phyloP scores from a whole-genome alignment of 2,329 filamentous ascomycete species.

The Dactylellina leptospora region DNA sequence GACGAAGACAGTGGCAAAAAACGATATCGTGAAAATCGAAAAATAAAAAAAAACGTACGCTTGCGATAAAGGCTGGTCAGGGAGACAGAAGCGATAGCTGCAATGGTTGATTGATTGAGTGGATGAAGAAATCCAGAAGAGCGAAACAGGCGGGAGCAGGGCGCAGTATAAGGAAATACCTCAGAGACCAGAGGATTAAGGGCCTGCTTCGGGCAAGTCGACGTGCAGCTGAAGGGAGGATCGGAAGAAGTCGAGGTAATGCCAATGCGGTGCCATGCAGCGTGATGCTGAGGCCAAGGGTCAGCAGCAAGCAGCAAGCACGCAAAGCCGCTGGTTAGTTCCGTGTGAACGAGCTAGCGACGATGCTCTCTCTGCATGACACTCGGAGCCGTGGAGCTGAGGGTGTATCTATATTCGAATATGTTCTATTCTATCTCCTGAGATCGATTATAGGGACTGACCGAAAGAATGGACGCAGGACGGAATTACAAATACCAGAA shows the following conservation, averaged over 20 bases:
- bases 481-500: not conserved
- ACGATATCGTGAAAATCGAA: not conserved
- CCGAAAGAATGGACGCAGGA: too few relatives aligned
- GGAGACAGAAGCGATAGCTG: not conserved
- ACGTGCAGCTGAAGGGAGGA: slow-evolving; percentile 22
- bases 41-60: not conserved
- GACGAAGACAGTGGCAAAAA: slow-evolving; percentile 7
- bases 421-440: too few relatives aligned
- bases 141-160: not conserved
- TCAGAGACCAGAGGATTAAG: slow-evolving; percentile 15
- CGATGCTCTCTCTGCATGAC: too few relatives aligned
- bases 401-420: too few relatives aligned
- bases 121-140: not conserved
- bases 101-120: not conserved
- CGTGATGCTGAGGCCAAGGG: slow-evolving; percentile 20
- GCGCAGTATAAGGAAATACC: slow-evolving; percentile 8
- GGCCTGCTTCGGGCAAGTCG: slow-evolving; percentile 28
- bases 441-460: too few relatives aligned
- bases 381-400: too few relatives aligned
- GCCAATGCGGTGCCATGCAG: slow-evolving; percentile 24
- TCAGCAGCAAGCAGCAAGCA: slow-evolving; percentile 12
- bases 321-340: slow-evolving; percentile 9
- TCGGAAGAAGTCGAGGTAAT: slow-evolving; percentile 27
- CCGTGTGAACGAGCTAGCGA: slow-evolving; percentile 15
- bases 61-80: not conserved